phyloP scores from a whole-genome alignment of 257 asterid genomes.

The Osmanthus fragrans region DNA sequence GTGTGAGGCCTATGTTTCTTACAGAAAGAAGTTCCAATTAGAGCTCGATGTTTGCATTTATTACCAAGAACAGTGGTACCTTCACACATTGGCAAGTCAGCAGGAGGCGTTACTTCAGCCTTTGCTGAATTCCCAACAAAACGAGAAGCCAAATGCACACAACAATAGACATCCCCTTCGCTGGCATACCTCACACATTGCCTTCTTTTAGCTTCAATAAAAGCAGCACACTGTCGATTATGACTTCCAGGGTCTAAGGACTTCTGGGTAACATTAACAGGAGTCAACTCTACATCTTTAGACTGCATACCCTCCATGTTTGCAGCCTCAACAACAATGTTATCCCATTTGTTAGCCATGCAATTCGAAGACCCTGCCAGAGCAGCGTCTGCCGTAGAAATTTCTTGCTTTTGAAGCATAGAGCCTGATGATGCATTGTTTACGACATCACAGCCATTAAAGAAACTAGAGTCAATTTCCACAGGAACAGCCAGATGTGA shows the following conservation, averaged over 20 bases:
- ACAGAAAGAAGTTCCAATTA: slow-evolving; percentile 82
- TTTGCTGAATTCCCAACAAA: slow-evolving; percentile 54
- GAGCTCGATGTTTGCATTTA: slow-evolving; percentile 92
- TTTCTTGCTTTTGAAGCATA: slow-evolving; percentile 41
- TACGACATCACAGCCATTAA: slow-evolving; percentile 42
- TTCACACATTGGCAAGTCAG: slow-evolving; percentile 84
- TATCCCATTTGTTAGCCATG: slow-evolving; percentile 62
- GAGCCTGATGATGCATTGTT: slow-evolving; percentile 43
- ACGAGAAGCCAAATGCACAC: slow-evolving; percentile 89
- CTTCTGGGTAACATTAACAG: slow-evolving; percentile 42
- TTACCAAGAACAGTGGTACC: slow-evolving; percentile 98
- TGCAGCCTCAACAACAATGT: slow-evolving; percentile 64
- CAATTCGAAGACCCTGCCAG: slow-evolving; percentile 41
- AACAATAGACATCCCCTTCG: slow-evolving; percentile 89
- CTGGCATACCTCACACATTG: slow-evolving; percentile 92
- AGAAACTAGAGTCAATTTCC: slow-evolving; percentile 50
- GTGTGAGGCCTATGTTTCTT: slow-evolving; percentile 88
- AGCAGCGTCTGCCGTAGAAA: slow-evolving; percentile 34
- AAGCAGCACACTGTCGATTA: slow-evolving; percentile 81
- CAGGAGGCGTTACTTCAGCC: slow-evolving; percentile 44
- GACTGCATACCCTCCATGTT: slow-evolving; percentile 44
- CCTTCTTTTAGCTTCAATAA: slow-evolving; percentile 92
- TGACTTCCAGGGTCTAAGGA: slow-evolving; percentile 53
- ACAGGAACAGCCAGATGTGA: slow-evolving; percentile 53
- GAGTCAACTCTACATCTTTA: slow-evolving; percentile 52